Evolutionary conservation across 2,329 filamentous ascomycete genomes (phyloP).

Genomic region (Colletotrichum sp.): DNA sequence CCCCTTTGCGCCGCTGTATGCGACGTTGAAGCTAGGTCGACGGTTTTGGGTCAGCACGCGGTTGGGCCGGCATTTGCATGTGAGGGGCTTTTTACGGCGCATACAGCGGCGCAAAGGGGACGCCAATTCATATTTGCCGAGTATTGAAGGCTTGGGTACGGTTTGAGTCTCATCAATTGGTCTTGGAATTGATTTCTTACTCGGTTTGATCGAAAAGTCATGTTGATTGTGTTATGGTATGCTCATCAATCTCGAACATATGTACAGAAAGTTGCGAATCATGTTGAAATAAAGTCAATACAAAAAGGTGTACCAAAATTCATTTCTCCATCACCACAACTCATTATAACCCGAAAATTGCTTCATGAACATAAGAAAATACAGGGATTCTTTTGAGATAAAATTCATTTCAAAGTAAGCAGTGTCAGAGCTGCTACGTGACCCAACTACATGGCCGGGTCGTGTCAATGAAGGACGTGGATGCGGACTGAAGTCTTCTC

Average conservation of each 20-base stretch:
- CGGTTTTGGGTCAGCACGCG: not conserved
- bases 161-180: not conserved
- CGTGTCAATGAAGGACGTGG: not conserved
- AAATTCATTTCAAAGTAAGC: not conserved
- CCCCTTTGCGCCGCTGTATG: too few species aligned
- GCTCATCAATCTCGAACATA: rapidly evolving
- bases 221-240: rapidly evolving
- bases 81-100: not conserved
- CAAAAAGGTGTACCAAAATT: not conserved
- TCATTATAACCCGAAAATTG: not conserved
- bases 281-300: not conserved
- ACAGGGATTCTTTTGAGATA: not conserved
- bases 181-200: too few species aligned
- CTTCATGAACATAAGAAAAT: rapidly evolving
- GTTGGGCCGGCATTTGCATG: not conserved
- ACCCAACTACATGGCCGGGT: rapidly evolving
- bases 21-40: not conserved
- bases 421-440: not conserved
- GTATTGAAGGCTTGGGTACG: not conserved
- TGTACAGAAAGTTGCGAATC: not conserved
- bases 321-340: not conserved
- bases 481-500: not conserved
- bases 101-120: not conserved
- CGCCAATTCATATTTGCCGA: not conserved
- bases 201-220: too few species aligned